These are phyloP conservation scores for Physcomitrium patens DNA, from an alignment of 225 moss, liverwort and hornwort genomes.

Conservation along the genomic window DNA sequence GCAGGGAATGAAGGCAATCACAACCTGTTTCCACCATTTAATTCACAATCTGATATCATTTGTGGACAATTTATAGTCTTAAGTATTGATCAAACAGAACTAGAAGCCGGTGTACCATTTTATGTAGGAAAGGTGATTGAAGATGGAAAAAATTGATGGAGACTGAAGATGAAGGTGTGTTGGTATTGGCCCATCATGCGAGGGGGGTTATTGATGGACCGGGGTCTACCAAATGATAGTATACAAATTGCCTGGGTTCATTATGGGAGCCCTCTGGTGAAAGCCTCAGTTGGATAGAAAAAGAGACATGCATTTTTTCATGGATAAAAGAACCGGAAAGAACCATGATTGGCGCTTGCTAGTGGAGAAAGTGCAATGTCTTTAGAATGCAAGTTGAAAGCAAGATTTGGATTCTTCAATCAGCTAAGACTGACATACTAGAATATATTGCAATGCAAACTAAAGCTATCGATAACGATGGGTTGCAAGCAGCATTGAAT, in stretches of 20 bases:
- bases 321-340: no score
- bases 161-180: constrained; percentile 13
- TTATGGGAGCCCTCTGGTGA: background rate
- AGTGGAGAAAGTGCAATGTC: no score
- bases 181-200: constrained; percentile 3
- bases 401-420: no score
- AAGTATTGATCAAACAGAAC: background rate
- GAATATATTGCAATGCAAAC: no score
- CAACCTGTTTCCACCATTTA: background rate
- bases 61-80: background rate
- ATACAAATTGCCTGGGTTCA: constrained; percentile 1
- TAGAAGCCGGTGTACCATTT: background rate
- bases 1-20: no score
- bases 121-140: background rate
- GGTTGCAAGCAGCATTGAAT: no score
- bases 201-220: background rate
- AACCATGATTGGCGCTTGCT: no score
- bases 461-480: no score
- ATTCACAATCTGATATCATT: background rate
- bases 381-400: no score
- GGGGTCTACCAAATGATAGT: background rate
- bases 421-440: no score
- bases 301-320: no score
- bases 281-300: no score
- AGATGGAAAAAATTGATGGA: background rate